These are phyloP conservation scores for Spirogloea muscicola DNA, from an alignment of 139 green algal genomes.

Conservation along the genomic window DNA sequence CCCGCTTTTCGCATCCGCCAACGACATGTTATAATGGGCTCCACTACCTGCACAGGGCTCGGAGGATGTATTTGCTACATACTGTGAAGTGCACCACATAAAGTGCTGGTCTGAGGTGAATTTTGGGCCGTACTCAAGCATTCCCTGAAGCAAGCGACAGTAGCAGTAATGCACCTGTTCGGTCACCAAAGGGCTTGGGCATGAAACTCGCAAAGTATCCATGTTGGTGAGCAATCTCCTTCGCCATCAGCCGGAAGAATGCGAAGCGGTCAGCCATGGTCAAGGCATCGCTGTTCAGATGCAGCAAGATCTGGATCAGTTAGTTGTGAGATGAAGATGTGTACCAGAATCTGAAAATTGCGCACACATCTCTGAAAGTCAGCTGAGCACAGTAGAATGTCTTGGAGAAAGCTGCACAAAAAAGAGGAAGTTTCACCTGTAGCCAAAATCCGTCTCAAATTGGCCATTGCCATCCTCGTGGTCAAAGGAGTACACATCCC, in stretches of 20 bases:
- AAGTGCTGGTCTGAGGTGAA: no score
- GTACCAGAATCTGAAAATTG: no score
- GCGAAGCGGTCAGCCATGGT: slow-evolving; percentile 11
- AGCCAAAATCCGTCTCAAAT: slow-evolving; percentile 15
- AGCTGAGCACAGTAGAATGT: no score
- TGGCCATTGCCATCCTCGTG: slow-evolving; percentile 8
- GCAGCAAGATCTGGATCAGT: no score
- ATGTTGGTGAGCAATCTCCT: slow-evolving; percentile 11
- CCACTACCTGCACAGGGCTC: background rate
- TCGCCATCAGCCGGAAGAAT: slow-evolving; percentile 10
- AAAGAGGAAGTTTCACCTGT: no score
- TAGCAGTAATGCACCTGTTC: background rate
- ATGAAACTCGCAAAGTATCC: slow-evolving; percentile 16
- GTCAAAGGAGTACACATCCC: slow-evolving; percentile 11
- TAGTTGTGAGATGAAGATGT: no score
- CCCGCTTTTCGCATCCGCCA: background rate
- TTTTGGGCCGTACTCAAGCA: no score
- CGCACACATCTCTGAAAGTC: no score
- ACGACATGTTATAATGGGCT: slow-evolving; percentile 13
- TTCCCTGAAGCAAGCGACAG: background rate
- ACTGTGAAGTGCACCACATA: no score
- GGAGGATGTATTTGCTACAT: no score
- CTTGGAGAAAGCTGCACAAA: no score
- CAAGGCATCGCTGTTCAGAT: slow-evolving; percentile 6
- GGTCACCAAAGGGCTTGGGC: slow-evolving; percentile 10